These are phyloP conservation scores for Tuber brumale DNA, from an alignment of 495 filamentous ascomycete species.

Conservation along the genomic window DNA sequence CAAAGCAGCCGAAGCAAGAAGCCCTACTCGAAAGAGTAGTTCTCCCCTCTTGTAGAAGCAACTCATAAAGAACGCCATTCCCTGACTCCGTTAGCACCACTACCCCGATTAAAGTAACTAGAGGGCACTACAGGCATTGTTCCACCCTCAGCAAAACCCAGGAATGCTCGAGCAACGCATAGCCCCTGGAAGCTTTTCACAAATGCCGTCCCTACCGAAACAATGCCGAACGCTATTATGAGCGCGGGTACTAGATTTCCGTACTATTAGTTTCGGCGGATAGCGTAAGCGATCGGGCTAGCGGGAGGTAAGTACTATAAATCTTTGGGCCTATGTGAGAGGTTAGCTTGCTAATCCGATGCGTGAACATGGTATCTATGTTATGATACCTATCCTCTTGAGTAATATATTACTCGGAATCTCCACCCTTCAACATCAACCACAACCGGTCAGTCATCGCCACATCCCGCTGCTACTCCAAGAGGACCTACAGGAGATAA, in stretches of 20 bases:
- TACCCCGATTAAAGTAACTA: neutral
- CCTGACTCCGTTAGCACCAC: conserved; percentile 60
- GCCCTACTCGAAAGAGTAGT: conserved; percentile 55
- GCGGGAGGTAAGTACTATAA: conserved; percentile 18
- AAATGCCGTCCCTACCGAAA: conserved; percentile 58
- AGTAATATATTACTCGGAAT: conserved; percentile 71
- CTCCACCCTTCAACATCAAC: conserved; percentile 38
- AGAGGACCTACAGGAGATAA: conserved; percentile 48
- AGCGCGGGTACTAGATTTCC: conserved; percentile 59
- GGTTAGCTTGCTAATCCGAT: conserved; percentile 6
- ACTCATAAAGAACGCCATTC: conserved; percentile 74
- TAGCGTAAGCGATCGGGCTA: neutral
- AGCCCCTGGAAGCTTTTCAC: conserved; percentile 46
- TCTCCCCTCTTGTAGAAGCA: conserved; percentile 78
- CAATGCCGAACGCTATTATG: conserved; percentile 60
- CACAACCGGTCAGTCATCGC: conserved; percentile 5
- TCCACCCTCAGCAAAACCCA: conserved; percentile 44
- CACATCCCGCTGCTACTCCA: neutral
- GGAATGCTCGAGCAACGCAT: conserved; percentile 38
- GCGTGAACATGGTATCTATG: conserved; percentile 47
- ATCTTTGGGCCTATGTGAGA: conserved; percentile 32
- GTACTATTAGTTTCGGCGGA: conserved; percentile 23
- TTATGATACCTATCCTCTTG: conserved; percentile 61
- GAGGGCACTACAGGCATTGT: conserved; percentile 31
- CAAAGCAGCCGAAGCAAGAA: conserved; percentile 69